Evolutionary conservation across 345 rosid genomes (phyloP).

Genomic region (Laguncularia racemosa): DNA sequence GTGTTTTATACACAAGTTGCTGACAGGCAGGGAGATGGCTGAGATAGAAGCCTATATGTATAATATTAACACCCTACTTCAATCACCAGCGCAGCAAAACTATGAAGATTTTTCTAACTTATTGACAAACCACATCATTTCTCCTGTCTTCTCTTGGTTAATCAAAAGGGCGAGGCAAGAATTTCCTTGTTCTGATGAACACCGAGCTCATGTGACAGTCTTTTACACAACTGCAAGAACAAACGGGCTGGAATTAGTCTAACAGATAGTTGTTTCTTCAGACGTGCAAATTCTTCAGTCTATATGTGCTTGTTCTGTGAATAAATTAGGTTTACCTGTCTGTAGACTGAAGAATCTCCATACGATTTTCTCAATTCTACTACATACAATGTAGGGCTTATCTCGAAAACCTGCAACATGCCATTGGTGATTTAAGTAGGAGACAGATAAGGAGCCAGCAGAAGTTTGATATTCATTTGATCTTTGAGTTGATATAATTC

Average conservation of each 20-base stretch:
- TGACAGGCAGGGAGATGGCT: too few relatives aligned
- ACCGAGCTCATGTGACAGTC: constrained; percentile 60
- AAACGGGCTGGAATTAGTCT: background rate
- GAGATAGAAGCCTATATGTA: too few relatives aligned
- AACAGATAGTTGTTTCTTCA: background rate
- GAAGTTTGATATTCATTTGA: background rate
- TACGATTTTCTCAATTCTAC: constrained; percentile 79
- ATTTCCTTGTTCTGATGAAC: constrained; percentile 28
- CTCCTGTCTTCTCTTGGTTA: background rate
- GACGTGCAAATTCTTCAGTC: background rate
- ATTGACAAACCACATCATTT: background rate
- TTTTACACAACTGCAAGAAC: constrained; percentile 67
- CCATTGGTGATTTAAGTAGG: background rate
- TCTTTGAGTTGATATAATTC: too few relatives aligned
- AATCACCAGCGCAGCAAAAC: too few relatives aligned
- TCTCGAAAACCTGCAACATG: constrained; percentile 63
- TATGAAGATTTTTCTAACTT: background rate
- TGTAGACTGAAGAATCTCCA: constrained; percentile 70
- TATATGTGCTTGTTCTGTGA: background rate
- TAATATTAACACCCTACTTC: too few relatives aligned
- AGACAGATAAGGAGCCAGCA: background rate
- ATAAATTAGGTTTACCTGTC: constrained; percentile 46
- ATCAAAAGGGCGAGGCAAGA: constrained; percentile 21
- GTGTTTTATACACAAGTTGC: too few relatives aligned
- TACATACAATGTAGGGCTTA: constrained; percentile 66